These are phyloP conservation scores for Alternaria novae-zelandiae DNA, from an alignment of 2,329 filamentous ascomycete genomes.

Conservation along the genomic window DNA sequence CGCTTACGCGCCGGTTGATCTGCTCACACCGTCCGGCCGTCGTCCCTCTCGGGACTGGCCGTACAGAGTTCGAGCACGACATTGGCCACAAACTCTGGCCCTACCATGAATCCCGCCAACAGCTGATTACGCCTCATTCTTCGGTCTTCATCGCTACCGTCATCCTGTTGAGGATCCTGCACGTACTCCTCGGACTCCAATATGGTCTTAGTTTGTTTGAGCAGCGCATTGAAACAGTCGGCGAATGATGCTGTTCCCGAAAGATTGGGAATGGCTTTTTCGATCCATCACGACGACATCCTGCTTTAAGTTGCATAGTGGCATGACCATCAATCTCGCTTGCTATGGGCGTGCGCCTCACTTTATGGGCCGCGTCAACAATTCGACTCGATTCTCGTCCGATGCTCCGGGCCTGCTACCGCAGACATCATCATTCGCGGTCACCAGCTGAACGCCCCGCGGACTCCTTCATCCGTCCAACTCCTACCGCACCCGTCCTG, in stretches of 20 bases:
- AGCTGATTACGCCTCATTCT: conserved; percentile 36
- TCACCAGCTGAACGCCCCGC: conserved; percentile 35
- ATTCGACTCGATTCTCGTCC: conserved; percentile 9
- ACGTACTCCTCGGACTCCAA: conserved; percentile 1
- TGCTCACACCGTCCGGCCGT: conserved; percentile 35
- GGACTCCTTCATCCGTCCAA: conserved; percentile 17
- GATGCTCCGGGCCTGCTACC: background rate
- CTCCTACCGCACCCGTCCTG: conserved; percentile 19
- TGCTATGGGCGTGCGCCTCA: conserved; percentile 26
- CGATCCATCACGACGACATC: conserved; percentile 1
- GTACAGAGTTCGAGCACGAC: conserved; percentile 33
- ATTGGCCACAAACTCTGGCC: conserved; percentile 30
- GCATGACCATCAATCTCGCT: conserved; percentile 15
- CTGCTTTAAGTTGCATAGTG: conserved; percentile 4
- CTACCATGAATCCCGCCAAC: conserved; percentile 21
- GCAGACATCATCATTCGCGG: conserved; percentile 8
- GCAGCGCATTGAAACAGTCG: conserved; percentile 6
- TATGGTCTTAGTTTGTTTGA: conserved; percentile 2
- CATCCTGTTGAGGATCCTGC: conserved; percentile 1
- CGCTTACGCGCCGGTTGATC: conserved; percentile 49
- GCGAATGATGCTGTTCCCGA: conserved; percentile 6
- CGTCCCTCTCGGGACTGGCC: conserved; percentile 44
- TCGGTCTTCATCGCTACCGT: conserved; percentile 27
- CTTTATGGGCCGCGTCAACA: conserved; percentile 17
- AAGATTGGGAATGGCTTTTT: background rate